Evolutionary conservation across 345 rosid species (phyloP).

Genomic region (Linum usitatissimum): DNA sequence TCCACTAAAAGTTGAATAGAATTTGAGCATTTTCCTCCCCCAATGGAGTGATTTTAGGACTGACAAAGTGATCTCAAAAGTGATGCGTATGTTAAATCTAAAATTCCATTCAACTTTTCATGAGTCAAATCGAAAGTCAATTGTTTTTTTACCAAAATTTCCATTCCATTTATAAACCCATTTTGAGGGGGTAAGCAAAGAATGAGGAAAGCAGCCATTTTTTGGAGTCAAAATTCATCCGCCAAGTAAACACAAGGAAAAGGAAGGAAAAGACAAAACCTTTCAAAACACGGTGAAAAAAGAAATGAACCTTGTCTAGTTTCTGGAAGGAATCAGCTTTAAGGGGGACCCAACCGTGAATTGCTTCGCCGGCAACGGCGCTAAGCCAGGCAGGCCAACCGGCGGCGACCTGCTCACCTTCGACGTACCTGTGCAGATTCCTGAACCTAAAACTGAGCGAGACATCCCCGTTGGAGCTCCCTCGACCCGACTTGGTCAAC

Average conservation of each 20-base stretch:
- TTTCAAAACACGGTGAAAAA: neutral
- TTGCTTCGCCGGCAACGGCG: constrained; percentile 3
- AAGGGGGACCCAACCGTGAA: constrained; percentile 1
- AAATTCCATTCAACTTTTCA: no score
- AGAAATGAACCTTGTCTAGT: neutral
- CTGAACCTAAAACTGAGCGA: neutral
- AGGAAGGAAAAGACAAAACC: no score
- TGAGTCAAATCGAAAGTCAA: no score
- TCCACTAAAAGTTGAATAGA: no score
- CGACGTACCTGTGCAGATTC: neutral
- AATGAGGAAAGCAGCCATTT: no score
- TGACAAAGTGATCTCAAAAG: no score
- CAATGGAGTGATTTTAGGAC: no score
- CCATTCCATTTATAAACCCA: neutral
- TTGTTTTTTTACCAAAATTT: neutral
- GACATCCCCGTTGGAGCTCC: neutral
- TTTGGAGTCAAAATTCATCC: no score
- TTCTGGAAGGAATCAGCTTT: neutral
- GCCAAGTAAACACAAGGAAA: no score
- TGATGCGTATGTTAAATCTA: no score
- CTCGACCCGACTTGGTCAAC: neutral
- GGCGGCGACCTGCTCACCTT: constrained; percentile 6
- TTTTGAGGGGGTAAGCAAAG: no score
- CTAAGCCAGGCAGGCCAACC: constrained; percentile 2
- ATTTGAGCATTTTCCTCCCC: no score